These are phyloP conservation scores for Coffea canephora DNA, from an alignment of 257 asterid species.

Conservation along the genomic window DNA sequence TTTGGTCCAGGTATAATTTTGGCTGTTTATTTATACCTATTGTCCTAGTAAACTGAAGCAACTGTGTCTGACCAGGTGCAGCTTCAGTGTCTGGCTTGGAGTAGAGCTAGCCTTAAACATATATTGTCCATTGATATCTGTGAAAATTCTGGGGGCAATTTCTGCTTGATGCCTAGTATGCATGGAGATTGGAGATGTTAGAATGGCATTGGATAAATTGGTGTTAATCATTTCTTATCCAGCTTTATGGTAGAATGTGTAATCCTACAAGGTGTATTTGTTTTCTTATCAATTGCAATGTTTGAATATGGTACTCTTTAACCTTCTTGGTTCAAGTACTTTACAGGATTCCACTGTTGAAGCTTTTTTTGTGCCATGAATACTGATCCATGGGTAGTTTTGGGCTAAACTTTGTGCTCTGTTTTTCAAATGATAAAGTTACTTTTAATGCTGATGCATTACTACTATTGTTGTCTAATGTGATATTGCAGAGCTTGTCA, in stretches of 20 bases:
- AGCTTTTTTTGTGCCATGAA: background rate
- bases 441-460: background rate
- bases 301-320: background rate
- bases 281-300: background rate
- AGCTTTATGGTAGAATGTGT: background rate
- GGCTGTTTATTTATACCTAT: background rate
- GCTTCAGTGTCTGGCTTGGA: background rate
- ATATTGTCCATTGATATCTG: background rate
- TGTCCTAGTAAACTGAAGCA: conserved; percentile 3
- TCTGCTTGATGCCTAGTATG: background rate
- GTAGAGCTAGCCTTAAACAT: background rate
- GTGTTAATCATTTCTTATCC: background rate
- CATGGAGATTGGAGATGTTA: background rate
- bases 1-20: background rate
- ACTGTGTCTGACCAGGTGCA: background rate
- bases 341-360: background rate
- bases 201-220: background rate
- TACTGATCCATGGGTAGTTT: background rate
- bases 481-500: background rate
- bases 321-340: background rate
- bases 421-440: background rate
- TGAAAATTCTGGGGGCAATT: background rate
- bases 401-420: background rate
- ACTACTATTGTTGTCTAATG: background rate
- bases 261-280: background rate